phyloP scores from a whole-genome alignment of 2,329 filamentous ascomycete species.

The Phoma herbarum region DNA sequence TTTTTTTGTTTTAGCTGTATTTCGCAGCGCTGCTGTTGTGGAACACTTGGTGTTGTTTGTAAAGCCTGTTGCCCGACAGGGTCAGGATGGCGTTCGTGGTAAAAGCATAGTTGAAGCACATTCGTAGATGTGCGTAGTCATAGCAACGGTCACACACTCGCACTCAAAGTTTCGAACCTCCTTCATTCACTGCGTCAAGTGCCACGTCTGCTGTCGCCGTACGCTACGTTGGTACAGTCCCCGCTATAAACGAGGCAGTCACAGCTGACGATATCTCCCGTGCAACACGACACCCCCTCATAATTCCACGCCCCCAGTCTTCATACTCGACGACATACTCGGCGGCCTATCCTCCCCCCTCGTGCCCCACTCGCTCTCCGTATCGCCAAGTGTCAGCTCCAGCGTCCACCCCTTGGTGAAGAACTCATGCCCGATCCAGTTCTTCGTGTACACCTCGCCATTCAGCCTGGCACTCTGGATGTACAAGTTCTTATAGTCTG shows the following conservation, averaged over 20 bases:
- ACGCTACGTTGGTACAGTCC: no score
- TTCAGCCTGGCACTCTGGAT: not conserved
- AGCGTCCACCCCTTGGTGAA: not conserved
- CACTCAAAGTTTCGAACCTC: no score
- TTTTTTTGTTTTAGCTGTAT: not conserved
- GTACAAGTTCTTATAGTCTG: not conserved
- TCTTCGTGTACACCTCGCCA: not conserved
- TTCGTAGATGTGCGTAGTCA: no score
- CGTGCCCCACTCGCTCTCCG: not conserved
- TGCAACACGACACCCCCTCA: not conserved
- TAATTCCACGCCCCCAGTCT: not conserved
- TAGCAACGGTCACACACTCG: no score
- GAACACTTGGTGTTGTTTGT: not conserved
- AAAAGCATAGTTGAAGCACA: no score
- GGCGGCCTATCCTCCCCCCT: not conserved
- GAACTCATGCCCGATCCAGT: not conserved
- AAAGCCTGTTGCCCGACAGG: not conserved
- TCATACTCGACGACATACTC: not conserved
- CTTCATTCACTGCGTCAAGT: no score
- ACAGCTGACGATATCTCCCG: no score
- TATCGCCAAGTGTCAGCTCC: not conserved
- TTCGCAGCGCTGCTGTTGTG: not conserved
- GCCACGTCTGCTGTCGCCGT: no score
- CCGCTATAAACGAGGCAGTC: no score
- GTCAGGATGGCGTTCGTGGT: not conserved